Conservation (phyloP, 2,329 filamentous ascomycete species). For the Colletotrichum eremochloae region DNA sequence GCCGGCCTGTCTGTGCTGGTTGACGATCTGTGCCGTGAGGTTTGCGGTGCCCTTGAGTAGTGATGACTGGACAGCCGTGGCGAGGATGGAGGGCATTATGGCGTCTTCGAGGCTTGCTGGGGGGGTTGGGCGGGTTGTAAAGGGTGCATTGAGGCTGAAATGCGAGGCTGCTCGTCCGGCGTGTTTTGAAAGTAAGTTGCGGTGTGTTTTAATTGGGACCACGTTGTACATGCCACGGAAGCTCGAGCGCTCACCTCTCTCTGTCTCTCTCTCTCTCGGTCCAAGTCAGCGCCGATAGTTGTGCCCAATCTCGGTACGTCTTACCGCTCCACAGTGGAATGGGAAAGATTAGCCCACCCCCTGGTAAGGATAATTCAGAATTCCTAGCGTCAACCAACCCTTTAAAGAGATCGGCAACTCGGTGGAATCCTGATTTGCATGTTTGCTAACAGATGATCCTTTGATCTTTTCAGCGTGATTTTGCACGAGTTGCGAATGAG, state of each 20-base stretch:
- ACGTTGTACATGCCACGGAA: conserved; percentile 33
- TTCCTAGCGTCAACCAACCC: not conserved
- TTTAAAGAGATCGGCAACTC: not conserved
- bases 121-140: not conserved
- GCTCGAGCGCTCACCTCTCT: not conserved
- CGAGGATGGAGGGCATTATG: conserved; percentile 37
- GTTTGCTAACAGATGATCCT: not conserved
- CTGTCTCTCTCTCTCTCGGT: too few species aligned
- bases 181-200: conserved; percentile 19
- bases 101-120: not conserved
- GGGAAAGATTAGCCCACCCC: conserved; percentile 32
- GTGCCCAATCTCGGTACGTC: conserved; percentile 37
- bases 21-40: conserved; percentile 40
- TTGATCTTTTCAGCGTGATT: too few species aligned
- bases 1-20: conserved; percentile 31
- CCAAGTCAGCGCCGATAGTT: conserved; percentile 28
- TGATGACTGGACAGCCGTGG: conserved; percentile 39
- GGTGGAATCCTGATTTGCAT: not conserved
- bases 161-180: conserved; percentile 2
- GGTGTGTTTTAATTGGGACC: conserved; percentile 40
- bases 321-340: conserved; percentile 27
- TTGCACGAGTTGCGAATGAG: not conserved
- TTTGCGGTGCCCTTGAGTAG: conserved; percentile 40
- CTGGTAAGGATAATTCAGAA: not conserved
- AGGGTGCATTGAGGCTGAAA: conserved; percentile 20